phyloP scores from a whole-genome alignment of 768 basidiomycete species.

The Dioszegia aurantiaca region DNA sequence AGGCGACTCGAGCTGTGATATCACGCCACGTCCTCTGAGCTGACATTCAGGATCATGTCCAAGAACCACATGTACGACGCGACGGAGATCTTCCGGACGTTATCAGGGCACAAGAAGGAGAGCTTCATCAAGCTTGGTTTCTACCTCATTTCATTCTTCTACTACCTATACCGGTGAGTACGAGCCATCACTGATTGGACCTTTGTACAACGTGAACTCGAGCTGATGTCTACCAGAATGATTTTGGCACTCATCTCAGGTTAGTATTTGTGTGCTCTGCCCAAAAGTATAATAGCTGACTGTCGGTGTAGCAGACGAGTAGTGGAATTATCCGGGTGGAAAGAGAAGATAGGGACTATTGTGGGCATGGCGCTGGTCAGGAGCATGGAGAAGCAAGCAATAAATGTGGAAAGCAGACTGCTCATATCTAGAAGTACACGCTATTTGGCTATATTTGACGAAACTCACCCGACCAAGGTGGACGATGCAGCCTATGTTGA shows the following conservation, averaged over 20 bases:
- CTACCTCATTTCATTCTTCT: slow-evolving; percentile 60
- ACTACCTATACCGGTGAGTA: slow-evolving; percentile 64
- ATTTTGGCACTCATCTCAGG: slow-evolving; percentile 76
- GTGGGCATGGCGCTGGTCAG: too few species aligned
- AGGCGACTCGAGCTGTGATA: too few species aligned
- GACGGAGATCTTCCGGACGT: slow-evolving; percentile 95
- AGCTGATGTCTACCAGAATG: slow-evolving; percentile 59
- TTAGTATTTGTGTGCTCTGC: slow-evolving; percentile 21
- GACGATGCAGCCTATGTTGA: too few species aligned
- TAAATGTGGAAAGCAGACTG: background rate
- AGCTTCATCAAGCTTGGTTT: slow-evolving; percentile 85
- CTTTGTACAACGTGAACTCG: background rate
- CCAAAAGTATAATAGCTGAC: background rate
- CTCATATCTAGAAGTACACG: slow-evolving; percentile 3
- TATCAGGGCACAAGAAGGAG: slow-evolving; percentile 92
- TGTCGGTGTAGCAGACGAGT: slow-evolving; percentile 13
- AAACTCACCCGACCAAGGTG: too few species aligned
- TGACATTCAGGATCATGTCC: slow-evolving; percentile 68
- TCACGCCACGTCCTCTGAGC: background rate
- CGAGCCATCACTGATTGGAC: too few species aligned
- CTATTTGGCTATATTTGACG: background rate
- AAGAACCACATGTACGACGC: slow-evolving; percentile 99
- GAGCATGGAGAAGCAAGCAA: too few species aligned
- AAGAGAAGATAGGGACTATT: too few species aligned
- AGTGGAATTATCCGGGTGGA: background rate